A percentile compares a stretch with the other conserved stretches of the same genome.
These are phyloP conservation scores for Eucalyptus globulus DNA, from an alignment of 345 rosid species.

Conservation along the genomic window DNA sequence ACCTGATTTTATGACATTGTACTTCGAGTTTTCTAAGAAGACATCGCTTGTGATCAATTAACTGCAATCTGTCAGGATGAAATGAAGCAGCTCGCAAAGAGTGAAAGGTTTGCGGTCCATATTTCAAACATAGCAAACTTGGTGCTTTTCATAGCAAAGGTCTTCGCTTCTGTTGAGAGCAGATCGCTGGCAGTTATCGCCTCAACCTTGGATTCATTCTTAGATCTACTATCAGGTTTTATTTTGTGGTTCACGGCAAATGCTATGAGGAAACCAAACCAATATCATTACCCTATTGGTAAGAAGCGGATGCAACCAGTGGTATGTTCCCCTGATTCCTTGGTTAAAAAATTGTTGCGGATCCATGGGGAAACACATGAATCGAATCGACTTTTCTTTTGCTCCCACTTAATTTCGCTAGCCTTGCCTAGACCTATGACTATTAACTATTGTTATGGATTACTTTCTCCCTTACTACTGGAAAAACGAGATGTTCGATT, in stretches of 20 bases:
- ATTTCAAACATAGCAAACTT: slow-evolving; percentile 50
- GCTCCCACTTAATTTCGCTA: background rate
- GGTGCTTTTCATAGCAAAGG: slow-evolving; percentile 64
- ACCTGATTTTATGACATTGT: background rate
- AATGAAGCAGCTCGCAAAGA: slow-evolving; percentile 48
- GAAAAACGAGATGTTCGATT: background rate
- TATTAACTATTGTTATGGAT: background rate
- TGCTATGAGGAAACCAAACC: slow-evolving; percentile 77
- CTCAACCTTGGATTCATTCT: slow-evolving; percentile 73
- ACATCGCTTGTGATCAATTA: background rate
- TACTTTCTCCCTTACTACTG: background rate
- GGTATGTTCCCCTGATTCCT: slow-evolving; percentile 14
- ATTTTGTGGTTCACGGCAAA: slow-evolving; percentile 78
- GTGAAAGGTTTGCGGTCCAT: slow-evolving; percentile 51
- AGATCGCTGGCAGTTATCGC: slow-evolving; percentile 77
- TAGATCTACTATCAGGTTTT: slow-evolving; percentile 80
- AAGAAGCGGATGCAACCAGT: slow-evolving; percentile 87
- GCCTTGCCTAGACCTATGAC: background rate
- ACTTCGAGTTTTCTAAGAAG: background rate
- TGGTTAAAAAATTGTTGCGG: background rate
- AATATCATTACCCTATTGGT: slow-evolving; percentile 61
- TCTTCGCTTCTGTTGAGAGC: slow-evolving; percentile 62
- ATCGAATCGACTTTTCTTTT: background rate
- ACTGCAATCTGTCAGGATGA: slow-evolving; percentile 32
- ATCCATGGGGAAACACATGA: background rate